Base-by-base conservation (phyloP, 1,284 basidiomycete genomes). In the Lentinus polychrous region DNA sequence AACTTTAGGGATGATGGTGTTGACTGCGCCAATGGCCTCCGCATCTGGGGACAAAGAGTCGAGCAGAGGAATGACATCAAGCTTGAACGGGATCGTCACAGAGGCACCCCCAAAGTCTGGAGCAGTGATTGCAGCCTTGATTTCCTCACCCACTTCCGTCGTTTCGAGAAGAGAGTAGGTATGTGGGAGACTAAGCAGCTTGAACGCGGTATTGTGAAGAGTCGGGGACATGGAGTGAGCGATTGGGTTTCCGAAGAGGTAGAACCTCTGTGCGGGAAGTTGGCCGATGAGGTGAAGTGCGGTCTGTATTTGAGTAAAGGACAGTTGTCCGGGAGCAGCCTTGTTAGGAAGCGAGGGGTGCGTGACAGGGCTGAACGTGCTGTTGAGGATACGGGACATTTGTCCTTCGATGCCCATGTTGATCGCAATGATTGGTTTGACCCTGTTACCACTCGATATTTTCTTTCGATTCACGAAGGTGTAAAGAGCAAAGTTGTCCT, bases 21-120 rank as follows among this genome's bases (percentile, higher is more conserved):
- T 96, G 56, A 96, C 91, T 0, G 94, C 94, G 0, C 94, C 94
- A 50, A 97, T 93, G 3, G 78, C 72, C 57, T 81, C 72, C 0
- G 91, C 94, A 37, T 91, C 83, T 2, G 81, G 78, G 0, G 91
- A 89, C 33, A 96, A 69, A 38, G 71, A 68, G 57, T 92, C 83
- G 33, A 97, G 76, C 11, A 88, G 71, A 1, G 85, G 78, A 43
- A 96, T 90, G 55, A 96, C 76, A 51, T 91, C 86, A 37, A 94
- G 71, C 68, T 97, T 97, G 73, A 86, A 85, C 2, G 94, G 94
- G 54, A 96, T 95, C 3, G 96, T 99, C 20, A 98, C 93, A 5
- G 90, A 93, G 6, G 94, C 94, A 2, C 95, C 95, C 14, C 95
- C 95, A 66, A 98, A 99, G 47, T 85, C 79, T 0, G 80, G 73